phyloP scores from a whole-genome alignment of 441 rosid species.

The Mallotus repandus region DNA sequence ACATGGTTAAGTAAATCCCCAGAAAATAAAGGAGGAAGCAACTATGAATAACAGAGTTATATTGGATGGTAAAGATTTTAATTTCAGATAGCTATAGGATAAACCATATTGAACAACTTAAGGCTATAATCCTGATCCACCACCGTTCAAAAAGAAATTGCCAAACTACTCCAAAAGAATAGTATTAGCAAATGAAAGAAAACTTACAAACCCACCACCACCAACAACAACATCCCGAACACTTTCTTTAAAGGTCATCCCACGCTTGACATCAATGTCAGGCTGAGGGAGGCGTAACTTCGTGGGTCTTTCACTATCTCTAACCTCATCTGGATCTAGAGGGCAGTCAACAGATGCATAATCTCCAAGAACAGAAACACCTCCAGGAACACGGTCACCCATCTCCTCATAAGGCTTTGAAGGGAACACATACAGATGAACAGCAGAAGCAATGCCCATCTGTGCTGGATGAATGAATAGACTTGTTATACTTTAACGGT shows the following conservation, averaged over 20 bases:
- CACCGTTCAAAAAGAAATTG: not conserved
- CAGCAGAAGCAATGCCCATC: constrained; percentile 99
- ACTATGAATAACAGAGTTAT: not conserved
- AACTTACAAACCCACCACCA: constrained; percentile 92
- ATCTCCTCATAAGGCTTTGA: constrained; percentile 85
- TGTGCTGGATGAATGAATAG: constrained; percentile 68
- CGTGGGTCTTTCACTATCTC: constrained; percentile 98
- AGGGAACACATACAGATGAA: constrained; percentile 96
- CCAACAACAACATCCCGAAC: constrained; percentile 92
- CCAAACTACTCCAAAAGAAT: not conserved
- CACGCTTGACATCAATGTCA: constrained; percentile 62
- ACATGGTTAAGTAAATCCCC: too few species aligned
- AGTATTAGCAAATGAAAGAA: constrained; percentile 11
- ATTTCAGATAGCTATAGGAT: not conserved
- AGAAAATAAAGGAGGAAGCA: not conserved
- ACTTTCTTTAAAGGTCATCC: constrained; percentile 94
- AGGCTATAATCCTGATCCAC: not conserved
- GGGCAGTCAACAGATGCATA: constrained; percentile 94
- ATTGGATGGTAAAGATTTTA: not conserved
- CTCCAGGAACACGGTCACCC: constrained; percentile 84
- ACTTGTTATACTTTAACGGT: constrained; percentile 36
- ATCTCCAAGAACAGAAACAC: constrained; percentile 93
- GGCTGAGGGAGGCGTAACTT: constrained; percentile 93
- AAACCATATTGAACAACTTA: not conserved
- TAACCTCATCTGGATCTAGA: constrained; percentile 93